Evolutionary conservation across 1,284 basidiomycete genomes (phyloP).

Genomic region (Trichosporon ovoides): DNA sequence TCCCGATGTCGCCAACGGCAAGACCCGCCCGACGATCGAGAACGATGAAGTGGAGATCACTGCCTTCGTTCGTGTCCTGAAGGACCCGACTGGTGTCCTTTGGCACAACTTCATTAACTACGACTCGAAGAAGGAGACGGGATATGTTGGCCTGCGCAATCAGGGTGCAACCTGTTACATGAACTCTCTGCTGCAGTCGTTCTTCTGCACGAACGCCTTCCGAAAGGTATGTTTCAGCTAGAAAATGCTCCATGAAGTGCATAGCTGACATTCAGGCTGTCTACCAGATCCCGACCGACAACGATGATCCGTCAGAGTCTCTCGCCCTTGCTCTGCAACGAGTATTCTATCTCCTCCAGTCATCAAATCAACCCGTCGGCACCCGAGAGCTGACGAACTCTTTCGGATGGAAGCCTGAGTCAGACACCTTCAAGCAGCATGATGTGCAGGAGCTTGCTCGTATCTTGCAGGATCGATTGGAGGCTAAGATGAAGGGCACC

Average conservation of each 20-base stretch:
- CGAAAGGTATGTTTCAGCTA: slow-evolving; percentile 71
- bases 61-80: slow-evolving; percentile 93
- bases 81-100: slow-evolving; percentile 96
- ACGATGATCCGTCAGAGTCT: slow-evolving; percentile 87
- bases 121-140: slow-evolving; percentile 99
- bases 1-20: slow-evolving; percentile 60
- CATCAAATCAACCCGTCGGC: slow-evolving; percentile 97
- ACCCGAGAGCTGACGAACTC: slow-evolving; percentile 98
- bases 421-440: slow-evolving; percentile 95
- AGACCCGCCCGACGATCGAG: slow-evolving; percentile 86
- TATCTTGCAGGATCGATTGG: slow-evolving; percentile 93
- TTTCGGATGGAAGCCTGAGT: slow-evolving; percentile 98
- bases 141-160: slow-evolving; percentile 96
- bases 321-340: slow-evolving; percentile 92
- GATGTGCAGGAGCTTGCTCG: slow-evolving; percentile 99
- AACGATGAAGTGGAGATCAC: slow-evolving; percentile 89
- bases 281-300: slow-evolving; percentile 98
- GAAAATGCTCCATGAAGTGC: too few species aligned
- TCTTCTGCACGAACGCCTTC: slow-evolving; percentile 94
- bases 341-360: slow-evolving; percentile 97
- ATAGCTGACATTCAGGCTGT: slow-evolving; percentile 66
- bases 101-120: slow-evolving; percentile 99
- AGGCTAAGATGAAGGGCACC: slow-evolving; percentile 99
- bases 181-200: slow-evolving; percentile 96
- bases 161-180: slow-evolving; percentile 99